Evolutionary conservation across 108 stramenopile genomes (phyloP), one percentile per base, ranked within the genome.

Genomic region (Nannochloropsis gaditana): DNA sequence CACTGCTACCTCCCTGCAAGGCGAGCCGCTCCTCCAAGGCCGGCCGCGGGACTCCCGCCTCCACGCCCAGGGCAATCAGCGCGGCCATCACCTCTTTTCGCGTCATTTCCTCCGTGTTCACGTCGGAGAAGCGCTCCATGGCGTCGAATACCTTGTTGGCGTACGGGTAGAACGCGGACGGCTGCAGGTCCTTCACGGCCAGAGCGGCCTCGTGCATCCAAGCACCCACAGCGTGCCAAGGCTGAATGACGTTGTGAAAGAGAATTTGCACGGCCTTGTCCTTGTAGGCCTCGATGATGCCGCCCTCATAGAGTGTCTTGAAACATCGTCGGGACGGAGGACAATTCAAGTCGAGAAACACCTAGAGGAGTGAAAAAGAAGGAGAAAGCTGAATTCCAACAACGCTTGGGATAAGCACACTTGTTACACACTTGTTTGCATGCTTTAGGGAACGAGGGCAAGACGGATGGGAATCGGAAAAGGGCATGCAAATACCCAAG

Each of bases 141-240:
- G 21, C 43, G 5, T 84, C 83, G 73, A 84, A 84, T 5, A 84
- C 11, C 3, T 11, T 44, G 11, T 42, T 42, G 8, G 45, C 41
- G 44, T 21, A 84, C 11, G 83, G 43, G 44, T 21, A 41, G 5
- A 84, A 41, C 19, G n/a, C 11, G 3, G 21, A 21, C 45, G 45
- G 41, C 41, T 84, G 41, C 45, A 45, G 11, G 59, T 21, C 45
- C 83, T 84, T 21, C 45, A 84, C 83, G 21, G 83, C 83, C 5
- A 84, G 43, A 21, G 44, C 11, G 42, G 21, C 73, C 44, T 84
- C 83, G 21, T 73, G 59, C 83, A 84, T 47, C 43, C 11, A 47
- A 41, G 44, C 11, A 4, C 83, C 42, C 21, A 42, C 41, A 9
- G 83, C 41, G 45, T 84, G 83, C 83, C 83, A 84, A 44, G 83